Base-by-base conservation (phyloP, 108 stramenopile genomes). In the Fistulifera solaris region DNA sequence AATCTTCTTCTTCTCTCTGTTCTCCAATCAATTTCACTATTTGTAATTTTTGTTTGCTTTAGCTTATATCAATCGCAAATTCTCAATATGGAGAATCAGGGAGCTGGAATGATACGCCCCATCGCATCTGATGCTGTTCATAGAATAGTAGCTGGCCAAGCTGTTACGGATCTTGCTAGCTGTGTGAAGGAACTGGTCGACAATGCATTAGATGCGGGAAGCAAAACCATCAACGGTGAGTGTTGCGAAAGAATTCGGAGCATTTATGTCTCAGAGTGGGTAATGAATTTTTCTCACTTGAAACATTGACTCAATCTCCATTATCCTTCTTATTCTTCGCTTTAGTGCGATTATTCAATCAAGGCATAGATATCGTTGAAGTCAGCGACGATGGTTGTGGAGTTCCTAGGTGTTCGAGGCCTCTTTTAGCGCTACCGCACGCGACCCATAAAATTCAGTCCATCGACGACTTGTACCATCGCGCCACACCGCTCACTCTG, bases 121-220 rank as follows among this genome's bases (percentile, higher is more conserved):
- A 80, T 85, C 10, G 54, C 70, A 24, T 25, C 46, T 16, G 27
- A 10, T 38, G 63, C 80, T 18, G 51, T 87, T 8, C 57, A 66
- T 48, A 66, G 83, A 10, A 87, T 95, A 18, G 83, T 84, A 27
- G 89, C 90, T 8, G 88, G 90, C 15, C 94, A 95, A 68, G 94
- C 88, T 35, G 69, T 95, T 4, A 65, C 75, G 1, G 89, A 93
- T 61, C 67, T 95, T 12, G 31, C 85, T 23, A 75, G 76, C 38
- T 74, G 85, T 12, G 91, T 95, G 24, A 95, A 95, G 56, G 94
- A 95, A 65, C 65, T 95, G 51, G 67, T 95, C 17, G 94, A 95
- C 63, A 95, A 95, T 63, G 61, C 91, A 8, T 72, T 95, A 16
- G 94, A 95, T 56, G 83, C 89, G 10, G 73, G 76, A 21, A 81